Base-by-base conservation (phyloP, 495 filamentous ascomycete genomes). In the Margaritispora aquatica region DNA sequence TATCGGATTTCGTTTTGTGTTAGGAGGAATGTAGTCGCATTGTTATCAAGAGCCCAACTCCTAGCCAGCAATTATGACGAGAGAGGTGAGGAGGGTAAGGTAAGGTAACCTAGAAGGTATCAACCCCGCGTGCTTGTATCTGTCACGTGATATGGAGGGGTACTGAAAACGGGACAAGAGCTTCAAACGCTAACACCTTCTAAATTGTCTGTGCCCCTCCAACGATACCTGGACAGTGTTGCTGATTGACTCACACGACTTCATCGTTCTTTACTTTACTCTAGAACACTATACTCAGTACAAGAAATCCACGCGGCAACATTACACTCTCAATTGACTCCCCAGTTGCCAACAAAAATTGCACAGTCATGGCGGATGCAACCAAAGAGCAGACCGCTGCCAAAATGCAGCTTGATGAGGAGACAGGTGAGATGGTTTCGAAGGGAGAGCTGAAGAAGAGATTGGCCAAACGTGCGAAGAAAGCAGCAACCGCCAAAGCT, bases 401-500 rank as follows among this genome's bases (percentile, higher is more conserved):
- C n/a, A 85, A 86, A 72, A 77, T 86, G 38, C 74, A 80, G 70
- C 79, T 85, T 24, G 83, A 86, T 69, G 79, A 81, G 67, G 84
- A 82, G 69, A 86, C 84, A 20, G 82, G 83, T 9, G 83, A 86
- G 72, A 83, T 81, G 82, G 79, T 85, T 21, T 84, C 81, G 52
- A 87, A 87, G 67, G 75, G 74, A 58, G 82, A 86, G 69, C 69
- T 85, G 70, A 87, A 87, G 76, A 87, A 87, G 73, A 74, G 81
- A 26, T 36, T 76, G 57, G 76, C 81, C 60, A 87, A 87, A 67
- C 78, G 81, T 53, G 78, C 78, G 50, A 84, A 83, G 71, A 84
- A 84, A 66, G 80, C 78, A n/a, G 69, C 69, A 27, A 73, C 75
- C 63, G 75, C 77, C 7, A 76, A 77, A 68, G 73, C 71, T 26